Evolutionary conservation across 176 grass and related monocot species (phyloP).

Genomic region (Juncus effusus): DNA sequence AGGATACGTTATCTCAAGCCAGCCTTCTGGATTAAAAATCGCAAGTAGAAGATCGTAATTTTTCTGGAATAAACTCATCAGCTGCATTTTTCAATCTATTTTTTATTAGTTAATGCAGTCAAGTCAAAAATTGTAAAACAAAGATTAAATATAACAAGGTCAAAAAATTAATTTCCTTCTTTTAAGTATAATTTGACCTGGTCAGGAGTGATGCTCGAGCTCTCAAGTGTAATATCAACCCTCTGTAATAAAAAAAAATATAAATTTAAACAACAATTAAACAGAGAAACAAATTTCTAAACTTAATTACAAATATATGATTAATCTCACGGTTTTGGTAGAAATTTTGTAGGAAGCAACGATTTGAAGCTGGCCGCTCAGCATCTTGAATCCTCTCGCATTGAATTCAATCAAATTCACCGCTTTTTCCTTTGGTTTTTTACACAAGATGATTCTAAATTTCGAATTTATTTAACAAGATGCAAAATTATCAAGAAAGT

Average conservation of each 20-base stretch:
- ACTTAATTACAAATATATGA: not conserved
- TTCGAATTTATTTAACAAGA: constrained; percentile 70
- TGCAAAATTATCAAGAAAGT: constrained; percentile 38
- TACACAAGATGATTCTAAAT: constrained; percentile 77
- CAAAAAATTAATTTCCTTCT: constrained; percentile 7
- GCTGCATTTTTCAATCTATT: constrained; percentile 28
- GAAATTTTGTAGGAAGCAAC: constrained; percentile 64
- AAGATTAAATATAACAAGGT: constrained; percentile 1
- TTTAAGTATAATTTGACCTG: constrained; percentile 41
- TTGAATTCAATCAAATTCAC: constrained; percentile 76
- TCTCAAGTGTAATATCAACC: constrained; percentile 83
- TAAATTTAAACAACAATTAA: not conserved
- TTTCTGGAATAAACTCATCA: constrained; percentile 85
- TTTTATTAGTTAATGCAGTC: not conserved
- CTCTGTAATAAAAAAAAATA: constrained; percentile 47
- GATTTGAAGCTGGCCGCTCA: constrained; percentile 75
- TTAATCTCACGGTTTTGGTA: constrained; percentile 48
- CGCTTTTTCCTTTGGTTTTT: constrained; percentile 78
- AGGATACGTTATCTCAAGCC: constrained; percentile 99
- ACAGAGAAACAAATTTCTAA: not conserved
- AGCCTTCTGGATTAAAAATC: constrained; percentile 92
- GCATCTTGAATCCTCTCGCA: constrained; percentile 58
- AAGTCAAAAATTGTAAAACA: no score
- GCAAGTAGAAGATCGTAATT: constrained; percentile 77
- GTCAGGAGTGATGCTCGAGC: constrained; percentile 66